Conservation (phyloP, 2,329 filamentous ascomycete genomes). For the Rugonectria rugulosa region DNA sequence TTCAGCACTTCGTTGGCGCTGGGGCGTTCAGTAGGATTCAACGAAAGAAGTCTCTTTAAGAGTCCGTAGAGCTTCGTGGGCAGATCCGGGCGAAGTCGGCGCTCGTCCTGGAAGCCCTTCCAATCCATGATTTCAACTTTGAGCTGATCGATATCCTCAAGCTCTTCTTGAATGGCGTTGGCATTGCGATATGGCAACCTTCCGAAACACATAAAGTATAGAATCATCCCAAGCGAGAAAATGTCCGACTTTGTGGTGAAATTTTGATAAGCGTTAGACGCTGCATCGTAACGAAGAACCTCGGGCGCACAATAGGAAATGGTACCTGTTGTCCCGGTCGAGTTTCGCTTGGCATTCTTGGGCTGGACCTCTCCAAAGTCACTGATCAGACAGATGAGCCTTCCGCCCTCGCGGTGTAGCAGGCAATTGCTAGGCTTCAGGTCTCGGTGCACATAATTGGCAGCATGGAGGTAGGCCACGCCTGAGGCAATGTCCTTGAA, state of each 20-base stretch:
- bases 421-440: constrained; percentile 96
- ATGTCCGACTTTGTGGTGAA: constrained; percentile 98
- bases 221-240: constrained; percentile 98
- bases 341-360: constrained; percentile 81
- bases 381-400: constrained; percentile 85
- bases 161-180: constrained; percentile 86
- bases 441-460: constrained; percentile 95
- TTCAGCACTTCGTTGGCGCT: constrained; percentile 85
- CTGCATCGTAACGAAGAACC: constrained; percentile 74
- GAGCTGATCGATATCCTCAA: constrained; percentile 87
- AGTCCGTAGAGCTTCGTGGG: constrained; percentile 87
- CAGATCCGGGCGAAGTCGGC: constrained; percentile 78
- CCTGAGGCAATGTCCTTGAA: constrained; percentile 96
- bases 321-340: constrained; percentile 92
- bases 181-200: constrained; percentile 85
- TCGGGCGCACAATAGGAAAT: constrained; percentile 98
- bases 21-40: constrained; percentile 79
- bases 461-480: constrained; percentile 84
- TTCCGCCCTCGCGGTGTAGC: constrained; percentile 76
- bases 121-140: constrained; percentile 86
- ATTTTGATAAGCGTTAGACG: constrained; percentile 79
- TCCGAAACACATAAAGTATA: constrained; percentile 97
- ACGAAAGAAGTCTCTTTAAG: constrained; percentile 79
- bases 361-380: constrained; percentile 97
- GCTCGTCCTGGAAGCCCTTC: constrained; percentile 84